Base-by-base conservation (phyloP, 2,329 filamentous ascomycete species). In the Cordyceps javanica region DNA sequence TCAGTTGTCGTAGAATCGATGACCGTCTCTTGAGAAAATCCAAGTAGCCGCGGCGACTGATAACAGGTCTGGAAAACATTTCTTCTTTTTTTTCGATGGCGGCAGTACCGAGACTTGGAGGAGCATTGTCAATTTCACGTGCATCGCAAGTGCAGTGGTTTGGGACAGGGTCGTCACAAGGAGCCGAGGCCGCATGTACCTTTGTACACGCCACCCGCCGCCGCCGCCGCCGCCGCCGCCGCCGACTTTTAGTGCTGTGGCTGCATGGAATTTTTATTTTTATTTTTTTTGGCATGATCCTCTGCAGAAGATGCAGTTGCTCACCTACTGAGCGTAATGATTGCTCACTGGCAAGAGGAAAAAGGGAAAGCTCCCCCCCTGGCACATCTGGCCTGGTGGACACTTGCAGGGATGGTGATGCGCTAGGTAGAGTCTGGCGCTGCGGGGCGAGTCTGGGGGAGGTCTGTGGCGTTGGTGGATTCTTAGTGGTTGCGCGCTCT, bases 71-170 rank as follows among this genome's bases (percentile, higher is more conserved):
- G 11, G 6, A 32, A 19, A n/a, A n/a, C n/a, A n/a, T n/a, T n/a
- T n/a, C n/a, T n/a, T n/a, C n/a, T n/a, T n/a, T n/a, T n/a, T n/a
- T n/a, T n/a, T n/a, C n/a, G n/a, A n/a, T n/a, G n/a, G n/a, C n/a
- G n/a, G n/a, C n/a, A n/a, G n/a, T n/a, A n/a, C n/a, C n/a, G n/a
- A n/a, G n/a, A n/a, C n/a, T n/a, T n/a, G n/a, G n/a, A n/a, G n/a
- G n/a, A n/a, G n/a, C n/a, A n/a, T n/a, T 10, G 9, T 21, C 28
- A 30, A 36, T 50, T 58, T 58, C 55, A 53, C 55, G 39, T 58
- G 55, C 21, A 25, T 41, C n/a, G 16, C 44, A n/a, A 9, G 9
- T 30, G 19, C n/a, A 23, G 26, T 34, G 36, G 26, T 36, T 28
- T 26, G 25, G 25, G 45, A 41, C 34, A 50, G 10, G 6, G 6